Evolutionary conservation across 805 yeast genomes (phyloP), one percentile per base, ranked within the genome.

Genomic region (Brettanomyces anomalus): DNA sequence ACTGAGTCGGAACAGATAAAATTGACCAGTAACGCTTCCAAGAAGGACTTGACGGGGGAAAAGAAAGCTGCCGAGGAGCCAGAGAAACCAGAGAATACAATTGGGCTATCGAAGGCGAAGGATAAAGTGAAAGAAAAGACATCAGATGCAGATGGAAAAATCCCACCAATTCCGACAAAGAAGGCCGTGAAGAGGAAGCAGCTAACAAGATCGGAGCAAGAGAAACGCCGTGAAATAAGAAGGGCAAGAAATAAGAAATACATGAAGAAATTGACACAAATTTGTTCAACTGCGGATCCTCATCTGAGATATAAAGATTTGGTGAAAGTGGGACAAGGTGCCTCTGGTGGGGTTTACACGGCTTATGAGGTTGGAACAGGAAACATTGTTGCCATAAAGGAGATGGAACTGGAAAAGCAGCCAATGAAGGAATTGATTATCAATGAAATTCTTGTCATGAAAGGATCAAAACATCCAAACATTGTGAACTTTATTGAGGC

Each of bases 361-460:
- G 97, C 97, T 0, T 76, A 80, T 52, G 84, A 80, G 50, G 57
- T 64, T 30, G 71, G 72, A 15, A 70, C 71, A 18, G 68, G 70
- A 43, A 66, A 67, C 26, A 70, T 78, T 40, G 97, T 93, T 33
- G 99, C 99, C 7, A 85, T 93, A 53, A 93, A 93, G 60, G 97
- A 93, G 67, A 93, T 93, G 95, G 87, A 87, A 54, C 66, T 93
- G 43, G 94, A 85, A 51, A 83, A 82, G 54, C 99, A 93, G 62
- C 97, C 97, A 7, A 85, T 89, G 68, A 90, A 90, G 61, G 97
- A 93, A 56, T 70, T 90, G 38, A 93, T 93, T 53, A 85, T 93
- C 44, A 90, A 89, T 62, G 99, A 93, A 60, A 93, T 93, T 47
- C 66, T 88, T 52, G 98, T 94, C 40, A 93, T 93, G 97, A 86